Evolutionary conservation across 2,329 filamentous ascomycete species (phyloP).

Genomic region (Ascochyta viciae-villosae): DNA sequence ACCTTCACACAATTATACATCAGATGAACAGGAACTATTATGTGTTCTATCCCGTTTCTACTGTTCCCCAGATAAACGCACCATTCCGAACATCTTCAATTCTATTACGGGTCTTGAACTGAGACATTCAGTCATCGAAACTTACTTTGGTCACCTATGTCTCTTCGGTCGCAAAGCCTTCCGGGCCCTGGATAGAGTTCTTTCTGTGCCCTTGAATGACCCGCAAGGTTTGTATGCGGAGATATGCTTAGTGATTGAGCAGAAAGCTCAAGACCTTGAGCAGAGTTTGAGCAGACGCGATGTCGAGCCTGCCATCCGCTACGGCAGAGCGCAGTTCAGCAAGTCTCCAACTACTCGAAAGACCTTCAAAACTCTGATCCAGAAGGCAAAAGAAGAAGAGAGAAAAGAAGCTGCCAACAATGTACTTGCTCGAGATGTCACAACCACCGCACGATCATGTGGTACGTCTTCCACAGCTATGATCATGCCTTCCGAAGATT

Average conservation of each 20-base stretch:
- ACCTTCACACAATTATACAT: conserved; percentile 9
- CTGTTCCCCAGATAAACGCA: not conserved
- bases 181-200: conserved; percentile 8
- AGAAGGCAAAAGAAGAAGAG: not conserved
- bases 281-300: conserved; percentile 3
- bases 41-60: conserved; percentile 21
- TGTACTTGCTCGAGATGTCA: not conserved
- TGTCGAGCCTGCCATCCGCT: not conserved
- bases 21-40: conserved; percentile 15
- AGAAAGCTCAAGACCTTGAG: not conserved
- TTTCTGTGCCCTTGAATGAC: conserved; percentile 17
- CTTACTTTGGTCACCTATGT: conserved; percentile 16
- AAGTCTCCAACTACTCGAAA: conserved; percentile 10
- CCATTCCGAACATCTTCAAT: conserved; percentile 20
- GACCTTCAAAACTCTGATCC: not conserved
- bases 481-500: not conserved
- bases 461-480: not conserved
- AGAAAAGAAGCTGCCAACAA: not conserved
- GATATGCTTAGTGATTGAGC: conserved; percentile 10
- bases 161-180: not conserved
- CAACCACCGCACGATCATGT: not conserved
- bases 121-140: not conserved
- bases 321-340: conserved; percentile 6
- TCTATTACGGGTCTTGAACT: conserved; percentile 2
- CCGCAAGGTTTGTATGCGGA: conserved; percentile 9